phyloP scores from a whole-genome alignment of 1,139 yeast genomes.

The Geotrichum restrictum region DNA sequence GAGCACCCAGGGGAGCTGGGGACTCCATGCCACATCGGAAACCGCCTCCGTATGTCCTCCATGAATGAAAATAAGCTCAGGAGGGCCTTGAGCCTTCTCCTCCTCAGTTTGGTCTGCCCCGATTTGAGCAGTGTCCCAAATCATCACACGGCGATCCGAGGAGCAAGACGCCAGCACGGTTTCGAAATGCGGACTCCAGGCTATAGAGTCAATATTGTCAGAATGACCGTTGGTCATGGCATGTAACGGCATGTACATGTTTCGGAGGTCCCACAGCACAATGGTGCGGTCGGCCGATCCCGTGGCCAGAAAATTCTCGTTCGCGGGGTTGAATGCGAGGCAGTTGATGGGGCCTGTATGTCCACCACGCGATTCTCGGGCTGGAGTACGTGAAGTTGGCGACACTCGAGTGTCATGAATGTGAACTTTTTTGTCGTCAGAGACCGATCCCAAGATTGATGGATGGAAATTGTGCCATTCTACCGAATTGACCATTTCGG shows the following conservation, averaged over 20 bases:
- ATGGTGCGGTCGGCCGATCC: conserved; percentile 65
- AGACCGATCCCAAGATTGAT: conserved; percentile 64
- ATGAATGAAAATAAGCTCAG: conserved; percentile 61
- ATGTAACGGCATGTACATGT: conserved; percentile 31
- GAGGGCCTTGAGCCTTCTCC: conserved; percentile 36
- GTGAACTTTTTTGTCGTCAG: conserved; percentile 66
- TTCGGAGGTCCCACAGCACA: conserved; percentile 68
- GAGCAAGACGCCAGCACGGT: conserved; percentile 69
- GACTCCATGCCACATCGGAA: conserved; percentile 84
- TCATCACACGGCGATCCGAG: conserved; percentile 63
- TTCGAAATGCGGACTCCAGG: conserved; percentile 68
- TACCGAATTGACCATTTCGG: conserved; percentile 41
- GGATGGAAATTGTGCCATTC: conserved; percentile 47
- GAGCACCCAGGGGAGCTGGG: conserved; percentile 68
- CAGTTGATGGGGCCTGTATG: conserved; percentile 55
- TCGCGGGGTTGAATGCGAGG: conserved; percentile 58
- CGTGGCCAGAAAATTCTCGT: conserved; percentile 56
- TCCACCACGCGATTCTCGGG: conserved; percentile 34
- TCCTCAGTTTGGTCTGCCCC: conserved; percentile 37
- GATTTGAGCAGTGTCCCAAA: conserved; percentile 56
- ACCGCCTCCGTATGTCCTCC: conserved; percentile 89
- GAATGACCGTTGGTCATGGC: conserved; percentile 46
- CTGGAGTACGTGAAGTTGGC: conserved; percentile 15
- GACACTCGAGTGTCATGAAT: conserved; percentile 61
- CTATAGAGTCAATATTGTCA: conserved; percentile 61